Evolutionary conservation across 345 rosid species (phyloP).

Genomic region (Litchi chinensis): DNA sequence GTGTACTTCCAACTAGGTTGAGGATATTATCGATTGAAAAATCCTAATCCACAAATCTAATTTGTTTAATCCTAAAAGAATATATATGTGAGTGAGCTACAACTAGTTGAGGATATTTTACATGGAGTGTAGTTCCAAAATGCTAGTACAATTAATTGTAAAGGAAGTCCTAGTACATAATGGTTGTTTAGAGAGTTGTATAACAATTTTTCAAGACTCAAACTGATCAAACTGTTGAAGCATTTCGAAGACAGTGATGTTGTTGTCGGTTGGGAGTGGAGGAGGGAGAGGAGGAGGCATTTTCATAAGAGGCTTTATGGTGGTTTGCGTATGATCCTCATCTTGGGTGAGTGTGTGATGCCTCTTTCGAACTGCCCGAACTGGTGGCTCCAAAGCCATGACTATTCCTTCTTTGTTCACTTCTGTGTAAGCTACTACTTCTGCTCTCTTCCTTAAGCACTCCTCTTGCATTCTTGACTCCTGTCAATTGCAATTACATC

Average conservation of each 20-base stretch:
- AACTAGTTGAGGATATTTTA: background rate
- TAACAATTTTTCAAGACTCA: constrained; percentile 28
- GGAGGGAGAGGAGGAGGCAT: constrained; percentile 33
- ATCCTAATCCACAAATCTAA: no score
- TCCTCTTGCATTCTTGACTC: constrained; percentile 35
- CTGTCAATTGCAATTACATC: constrained; percentile 18
- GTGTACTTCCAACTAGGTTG: constrained; percentile 10
- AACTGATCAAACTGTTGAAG: constrained; percentile 48
- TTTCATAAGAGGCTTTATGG: constrained; percentile 29
- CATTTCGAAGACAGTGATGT: constrained; percentile 53
- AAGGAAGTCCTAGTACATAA: background rate
- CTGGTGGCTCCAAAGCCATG: constrained; percentile 24
- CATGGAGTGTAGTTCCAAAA: constrained; percentile 13
- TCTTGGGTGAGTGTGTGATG: constrained; percentile 55
- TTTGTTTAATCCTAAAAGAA: no score
- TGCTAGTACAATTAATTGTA: background rate
- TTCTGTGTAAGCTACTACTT: constrained; percentile 19
- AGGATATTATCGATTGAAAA: no score
- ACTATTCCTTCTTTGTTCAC: constrained; percentile 27
- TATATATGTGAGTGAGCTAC: no score
- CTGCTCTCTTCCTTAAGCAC: constrained; percentile 35
- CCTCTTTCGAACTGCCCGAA: constrained; percentile 59
- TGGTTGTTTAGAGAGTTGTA: background rate
- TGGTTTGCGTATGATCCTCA: background rate
- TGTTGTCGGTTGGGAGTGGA: constrained; percentile 30